These are phyloP conservation scores for Verticillium longisporum DNA, from an alignment of 2,329 filamentous ascomycete genomes.

Conservation along the genomic window DNA sequence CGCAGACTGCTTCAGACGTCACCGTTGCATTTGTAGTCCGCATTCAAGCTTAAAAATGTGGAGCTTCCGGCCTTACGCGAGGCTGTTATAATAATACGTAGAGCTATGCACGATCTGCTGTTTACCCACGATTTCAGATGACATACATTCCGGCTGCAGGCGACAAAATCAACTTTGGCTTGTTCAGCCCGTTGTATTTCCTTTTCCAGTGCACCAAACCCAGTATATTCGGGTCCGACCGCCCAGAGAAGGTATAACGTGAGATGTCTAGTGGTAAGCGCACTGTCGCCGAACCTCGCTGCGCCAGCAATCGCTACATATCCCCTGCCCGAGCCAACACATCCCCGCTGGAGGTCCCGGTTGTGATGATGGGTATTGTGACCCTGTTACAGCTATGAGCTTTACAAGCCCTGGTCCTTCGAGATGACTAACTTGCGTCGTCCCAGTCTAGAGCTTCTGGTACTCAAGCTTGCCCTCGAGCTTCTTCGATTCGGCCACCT, in stretches of 20 bases:
- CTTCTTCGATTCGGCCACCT: conserved; percentile 97
- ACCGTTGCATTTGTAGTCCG: background rate
- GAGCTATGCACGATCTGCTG: too few relatives aligned
- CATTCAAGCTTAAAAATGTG: background rate
- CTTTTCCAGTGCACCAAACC: background rate
- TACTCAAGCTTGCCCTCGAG: conserved; percentile 97
- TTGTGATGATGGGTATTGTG: background rate
- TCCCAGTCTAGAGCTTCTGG: conserved; percentile 70
- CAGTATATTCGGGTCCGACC: background rate
- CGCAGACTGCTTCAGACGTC: background rate
- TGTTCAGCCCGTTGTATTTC: background rate
- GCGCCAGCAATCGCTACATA: background rate
- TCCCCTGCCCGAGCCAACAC: background rate
- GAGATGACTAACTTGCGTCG: background rate
- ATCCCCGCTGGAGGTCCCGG: background rate
- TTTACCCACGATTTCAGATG: too few relatives aligned
- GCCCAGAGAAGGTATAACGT: background rate
- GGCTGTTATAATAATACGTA: background rate
- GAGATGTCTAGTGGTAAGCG: background rate
- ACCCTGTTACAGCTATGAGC: background rate
- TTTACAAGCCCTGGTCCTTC: background rate
- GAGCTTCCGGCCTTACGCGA: background rate
- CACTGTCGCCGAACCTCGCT: background rate
- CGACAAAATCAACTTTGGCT: background rate
- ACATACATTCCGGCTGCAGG: background rate